Percentiles rank a stretch among this genome's conserved stretches.
Evolutionary conservation across 2,329 filamentous ascomycete genomes (phyloP).

Genomic region (Aplosporella prunicola): DNA sequence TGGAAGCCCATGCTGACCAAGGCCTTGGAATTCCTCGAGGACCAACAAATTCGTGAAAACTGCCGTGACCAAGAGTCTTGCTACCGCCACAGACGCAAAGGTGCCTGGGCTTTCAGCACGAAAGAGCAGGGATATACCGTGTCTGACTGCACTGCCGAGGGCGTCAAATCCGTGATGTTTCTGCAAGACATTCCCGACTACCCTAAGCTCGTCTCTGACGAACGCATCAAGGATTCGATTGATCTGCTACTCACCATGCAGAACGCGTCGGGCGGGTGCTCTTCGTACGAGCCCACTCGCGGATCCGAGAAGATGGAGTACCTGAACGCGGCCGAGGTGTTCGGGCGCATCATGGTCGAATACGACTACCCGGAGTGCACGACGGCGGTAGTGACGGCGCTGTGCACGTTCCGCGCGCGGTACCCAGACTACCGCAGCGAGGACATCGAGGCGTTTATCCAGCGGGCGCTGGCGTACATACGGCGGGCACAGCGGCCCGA

Average conservation of each 20-base stretch:
- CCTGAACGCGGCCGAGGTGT: conserved; percentile 93
- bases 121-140: conserved; percentile 89
- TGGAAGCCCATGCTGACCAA: conserved; percentile 78
- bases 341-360: conserved; percentile 95
- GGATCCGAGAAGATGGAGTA: conserved; percentile 70
- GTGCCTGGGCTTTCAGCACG: conserved; percentile 93
- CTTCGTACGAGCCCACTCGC: conserved; percentile 78
- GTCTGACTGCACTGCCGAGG: conserved; percentile 89
- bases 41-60: conserved; percentile 83
- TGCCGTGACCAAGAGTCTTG: conserved; percentile 65
- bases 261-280: conserved; percentile 75
- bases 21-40: conserved; percentile 76
- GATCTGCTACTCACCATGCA: conserved; percentile 90
- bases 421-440: conserved; percentile 70
- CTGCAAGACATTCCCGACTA: conserved; percentile 72
- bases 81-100: conserved; percentile 85
- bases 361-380: conserved; percentile 98
- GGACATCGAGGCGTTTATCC: conserved; percentile 67
- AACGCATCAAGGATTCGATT: conserved; percentile 75
- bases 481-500: conserved; percentile 66
- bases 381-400: conserved; percentile 80
- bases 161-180: conserved; percentile 73
- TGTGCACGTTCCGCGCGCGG: conserved; percentile 70
- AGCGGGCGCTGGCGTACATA: conserved; percentile 71
- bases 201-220: conserved; percentile 62